Conservation (phyloP, 805 yeast species). For the Osmozyma mogii region DNA sequence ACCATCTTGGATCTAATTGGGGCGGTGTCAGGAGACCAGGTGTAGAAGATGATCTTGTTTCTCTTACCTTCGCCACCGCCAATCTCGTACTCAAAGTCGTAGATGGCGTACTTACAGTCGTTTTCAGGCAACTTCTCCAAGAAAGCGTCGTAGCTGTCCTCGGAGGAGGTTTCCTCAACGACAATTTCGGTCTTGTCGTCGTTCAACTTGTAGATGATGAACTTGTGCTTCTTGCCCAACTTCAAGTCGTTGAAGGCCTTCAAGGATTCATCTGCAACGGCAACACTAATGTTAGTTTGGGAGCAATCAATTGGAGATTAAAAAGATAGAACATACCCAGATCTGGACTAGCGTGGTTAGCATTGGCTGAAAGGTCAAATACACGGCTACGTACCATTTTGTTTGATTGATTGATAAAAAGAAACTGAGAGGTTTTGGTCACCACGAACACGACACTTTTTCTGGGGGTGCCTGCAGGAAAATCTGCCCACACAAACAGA, state of each 20-base stretch:
- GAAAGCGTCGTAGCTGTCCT: slow-evolving; percentile 74
- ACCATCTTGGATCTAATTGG: slow-evolving; percentile 95
- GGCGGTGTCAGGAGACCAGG: slow-evolving; percentile 98
- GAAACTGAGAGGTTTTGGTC: neutral
- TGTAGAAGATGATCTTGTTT: slow-evolving; percentile 59
- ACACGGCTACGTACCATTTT: slow-evolving; percentile 7
- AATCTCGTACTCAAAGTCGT: slow-evolving; percentile 92
- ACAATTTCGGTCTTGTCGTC: slow-evolving; percentile 84
- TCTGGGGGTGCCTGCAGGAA: slow-evolving; percentile 1
- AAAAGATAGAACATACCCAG: neutral
- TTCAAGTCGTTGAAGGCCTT: slow-evolving; percentile 93
- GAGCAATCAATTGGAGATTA: neutral
- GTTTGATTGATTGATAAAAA: slow-evolving; percentile 2
- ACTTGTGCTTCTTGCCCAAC: slow-evolving; percentile 85
- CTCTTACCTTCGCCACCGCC: slow-evolving; percentile 92
- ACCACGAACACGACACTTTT: slow-evolving; percentile 3
- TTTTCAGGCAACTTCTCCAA: slow-evolving; percentile 86
- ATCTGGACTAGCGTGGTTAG: neutral
- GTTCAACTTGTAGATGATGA: slow-evolving; percentile 72
- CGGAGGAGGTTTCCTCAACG: slow-evolving; percentile 76
- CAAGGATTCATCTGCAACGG: slow-evolving; percentile 73
- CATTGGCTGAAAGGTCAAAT: neutral
- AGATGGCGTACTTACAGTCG: slow-evolving; percentile 93
- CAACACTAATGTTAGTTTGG: slow-evolving; percentile 28
- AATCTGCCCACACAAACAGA: neutral